Evolutionary conservation across 2,329 filamentous ascomycete species (phyloP).

Genomic region (Verticillium nubilum): DNA sequence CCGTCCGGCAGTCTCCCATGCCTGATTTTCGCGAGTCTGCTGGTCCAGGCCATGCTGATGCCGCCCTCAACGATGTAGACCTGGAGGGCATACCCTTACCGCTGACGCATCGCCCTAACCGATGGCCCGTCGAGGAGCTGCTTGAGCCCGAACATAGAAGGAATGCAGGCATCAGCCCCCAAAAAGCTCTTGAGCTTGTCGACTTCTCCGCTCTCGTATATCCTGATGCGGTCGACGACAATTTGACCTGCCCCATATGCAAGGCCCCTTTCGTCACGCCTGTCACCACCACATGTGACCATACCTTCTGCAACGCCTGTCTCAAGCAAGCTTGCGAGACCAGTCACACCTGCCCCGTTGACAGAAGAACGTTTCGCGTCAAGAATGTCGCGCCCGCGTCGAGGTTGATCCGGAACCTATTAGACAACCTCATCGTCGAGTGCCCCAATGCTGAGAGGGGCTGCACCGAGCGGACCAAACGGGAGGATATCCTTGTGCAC

Average conservation of each 20-base stretch:
- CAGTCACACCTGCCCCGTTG: conserved; percentile 49
- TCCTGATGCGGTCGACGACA: conserved; percentile 36
- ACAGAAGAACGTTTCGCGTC: conserved; percentile 38
- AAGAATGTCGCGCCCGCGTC: conserved; percentile 25
- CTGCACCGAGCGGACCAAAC: conserved; percentile 43
- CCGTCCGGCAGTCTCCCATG: neutral
- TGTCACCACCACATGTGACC: conserved; percentile 56
- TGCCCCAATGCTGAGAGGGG: conserved; percentile 50
- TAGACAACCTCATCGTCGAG: conserved; percentile 53
- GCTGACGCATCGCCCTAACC: neutral
- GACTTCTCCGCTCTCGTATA: conserved; percentile 42
- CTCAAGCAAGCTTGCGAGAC: conserved; percentile 37
- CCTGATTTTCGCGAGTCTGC: neutral
- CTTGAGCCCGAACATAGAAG: neutral
- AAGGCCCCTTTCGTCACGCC: conserved; percentile 55
- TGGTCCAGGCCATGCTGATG: neutral
- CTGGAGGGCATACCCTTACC: neutral
- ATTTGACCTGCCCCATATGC: conserved; percentile 50
- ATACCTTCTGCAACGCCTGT: conserved; percentile 60
- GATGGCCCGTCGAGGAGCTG: neutral
- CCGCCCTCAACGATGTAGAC: neutral
- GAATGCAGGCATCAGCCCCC: neutral
- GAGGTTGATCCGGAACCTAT: conserved; percentile 51
- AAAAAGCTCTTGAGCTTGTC: conserved; percentile 15
- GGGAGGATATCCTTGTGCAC: conserved; percentile 51